phyloP scores from a whole-genome alignment of 2,329 filamentous ascomycete genomes.

The Penicillium brevicompactum region DNA sequence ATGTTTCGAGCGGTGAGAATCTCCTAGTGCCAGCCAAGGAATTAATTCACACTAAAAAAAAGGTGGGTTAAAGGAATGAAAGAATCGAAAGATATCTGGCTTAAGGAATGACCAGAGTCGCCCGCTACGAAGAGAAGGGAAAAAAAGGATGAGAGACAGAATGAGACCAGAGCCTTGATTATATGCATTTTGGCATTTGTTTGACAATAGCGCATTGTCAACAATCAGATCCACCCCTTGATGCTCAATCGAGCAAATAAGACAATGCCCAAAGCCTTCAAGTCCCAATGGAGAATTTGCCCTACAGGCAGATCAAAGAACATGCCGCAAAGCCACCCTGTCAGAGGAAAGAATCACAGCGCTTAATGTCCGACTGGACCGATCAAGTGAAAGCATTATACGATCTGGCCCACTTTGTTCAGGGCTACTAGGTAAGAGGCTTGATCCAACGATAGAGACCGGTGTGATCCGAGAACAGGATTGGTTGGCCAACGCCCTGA shows the following conservation, averaged over 20 bases:
- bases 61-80: not conserved
- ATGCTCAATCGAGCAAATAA: not conserved
- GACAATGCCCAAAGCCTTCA: not conserved
- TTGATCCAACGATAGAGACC: not conserved
- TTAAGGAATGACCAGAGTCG: not conserved
- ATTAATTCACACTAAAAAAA: not conserved
- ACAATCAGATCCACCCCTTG: not conserved
- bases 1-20: slow-evolving; percentile 5
- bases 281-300: not conserved
- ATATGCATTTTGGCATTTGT: not conserved
- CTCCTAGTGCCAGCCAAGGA: slow-evolving; percentile 5
- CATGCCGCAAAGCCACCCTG: slow-evolving; percentile 12
- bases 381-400: not conserved
- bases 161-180: not conserved
- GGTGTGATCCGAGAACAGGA: not conserved
- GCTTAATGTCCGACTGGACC: not conserved
- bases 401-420: not conserved
- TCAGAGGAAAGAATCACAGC: slow-evolving; percentile 5
- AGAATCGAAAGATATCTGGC: not conserved
- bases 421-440: not conserved
- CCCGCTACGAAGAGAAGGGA: not conserved
- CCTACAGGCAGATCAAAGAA: not conserved
- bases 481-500: slow-evolving; percentile 3
- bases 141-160: not conserved
- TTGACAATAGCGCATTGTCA: slow-evolving; percentile 1